A percentile compares a stretch with the other conserved stretches of the same genome.
Evolutionary conservation across 2,329 filamentous ascomycete species (phyloP).

Genomic region (Nemania sp.): DNA sequence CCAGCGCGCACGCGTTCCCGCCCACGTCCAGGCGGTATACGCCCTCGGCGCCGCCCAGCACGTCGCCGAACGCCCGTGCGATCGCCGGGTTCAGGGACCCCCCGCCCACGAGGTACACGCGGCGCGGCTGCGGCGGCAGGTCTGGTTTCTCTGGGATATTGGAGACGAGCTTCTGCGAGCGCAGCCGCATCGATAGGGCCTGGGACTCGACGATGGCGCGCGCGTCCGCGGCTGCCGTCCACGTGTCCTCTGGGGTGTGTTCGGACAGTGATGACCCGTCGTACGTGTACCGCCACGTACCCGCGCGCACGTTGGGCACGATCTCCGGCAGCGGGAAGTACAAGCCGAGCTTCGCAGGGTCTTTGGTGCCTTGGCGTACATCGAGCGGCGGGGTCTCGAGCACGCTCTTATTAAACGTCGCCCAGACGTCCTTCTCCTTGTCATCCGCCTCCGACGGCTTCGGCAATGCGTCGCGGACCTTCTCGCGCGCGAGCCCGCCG

Average conservation of each 20-base stretch:
- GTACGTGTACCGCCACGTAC: conserved; percentile 81
- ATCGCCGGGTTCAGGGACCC: conserved; percentile 90
- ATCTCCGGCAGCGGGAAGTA: conserved; percentile 96
- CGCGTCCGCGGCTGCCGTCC: conserved; percentile 70
- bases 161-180: conserved; percentile 75
- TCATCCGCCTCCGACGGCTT: conserved; percentile 42
- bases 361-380: conserved; percentile 54
- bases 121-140: conserved; percentile 55
- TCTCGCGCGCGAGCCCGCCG: conserved; percentile 88
- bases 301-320: conserved; percentile 84
- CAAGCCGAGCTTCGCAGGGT: conserved; percentile 81
- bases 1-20: conserved; percentile 91
- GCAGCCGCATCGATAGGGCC: conserved; percentile 84
- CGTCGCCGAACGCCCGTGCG: conserved; percentile 79
- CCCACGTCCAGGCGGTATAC: conserved; percentile 94
- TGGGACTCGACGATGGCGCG: conserved; percentile 93
- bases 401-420: conserved; percentile 75
- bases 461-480: conserved; percentile 80
- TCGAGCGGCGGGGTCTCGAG: conserved; percentile 71
- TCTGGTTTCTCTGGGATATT: conserved; percentile 46
- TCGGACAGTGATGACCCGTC: conserved; percentile 54
- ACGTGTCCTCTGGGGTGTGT: conserved; percentile 46
- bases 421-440: conserved; percentile 61
- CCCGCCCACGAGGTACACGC: conserved; percentile 73
- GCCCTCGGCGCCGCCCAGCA: conserved; percentile 85